Evolutionary conservation across 2,329 filamentous ascomycete genomes (phyloP), one percentile per base, ranked within the genome.

Genomic region (Botryotinia narcissicola): DNA sequence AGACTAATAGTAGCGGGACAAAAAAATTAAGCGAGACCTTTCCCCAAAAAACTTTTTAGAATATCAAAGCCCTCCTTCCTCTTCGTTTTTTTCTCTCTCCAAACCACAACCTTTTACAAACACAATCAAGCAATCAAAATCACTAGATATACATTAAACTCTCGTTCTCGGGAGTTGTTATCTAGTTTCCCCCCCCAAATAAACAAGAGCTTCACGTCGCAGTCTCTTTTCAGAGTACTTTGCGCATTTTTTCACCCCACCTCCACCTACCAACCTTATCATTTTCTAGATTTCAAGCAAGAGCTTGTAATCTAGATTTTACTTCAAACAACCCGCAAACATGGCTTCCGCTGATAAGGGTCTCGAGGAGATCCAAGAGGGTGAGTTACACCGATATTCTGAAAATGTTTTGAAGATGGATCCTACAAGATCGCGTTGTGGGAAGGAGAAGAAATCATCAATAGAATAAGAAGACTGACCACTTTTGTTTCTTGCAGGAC

Each of bases 321-420:
- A 82, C 81, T 78, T 82, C 69, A 80, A 78, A 76, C 70, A 81
- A 86, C 88, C 87, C 91, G 91, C 93, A 95, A 98, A 92, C 90
- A 98, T 98, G 95, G 95, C 95, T 94, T 83, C 71, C 71, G 62
- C 85, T 84, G 93, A 94, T 82, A 97, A 97, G 90, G 95, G 95
- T 89, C 94, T 98, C 88, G 95, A 98, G 89, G 95, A 98, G 85
- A 92, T 97, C 87, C 92, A 93, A 84, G 94, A 97, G 89, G 90
- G 94, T 97, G 88, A 88, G 93, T 77, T 73, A 25, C 73, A 73
- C 63, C 20, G 62, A 70, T 29, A 8, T 57, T 29, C n/a, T 68
- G 48, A 54, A n/a, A 12, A 51, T 14, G 32, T 44, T 37, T 0
- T n/a, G 35, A 20, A 35, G 29, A 44, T 29, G 40, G 46, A 51